These are phyloP conservation scores for Pythium aristosporum DNA, from an alignment of 352 stramenopile genomes.

Conservation along the genomic window DNA sequence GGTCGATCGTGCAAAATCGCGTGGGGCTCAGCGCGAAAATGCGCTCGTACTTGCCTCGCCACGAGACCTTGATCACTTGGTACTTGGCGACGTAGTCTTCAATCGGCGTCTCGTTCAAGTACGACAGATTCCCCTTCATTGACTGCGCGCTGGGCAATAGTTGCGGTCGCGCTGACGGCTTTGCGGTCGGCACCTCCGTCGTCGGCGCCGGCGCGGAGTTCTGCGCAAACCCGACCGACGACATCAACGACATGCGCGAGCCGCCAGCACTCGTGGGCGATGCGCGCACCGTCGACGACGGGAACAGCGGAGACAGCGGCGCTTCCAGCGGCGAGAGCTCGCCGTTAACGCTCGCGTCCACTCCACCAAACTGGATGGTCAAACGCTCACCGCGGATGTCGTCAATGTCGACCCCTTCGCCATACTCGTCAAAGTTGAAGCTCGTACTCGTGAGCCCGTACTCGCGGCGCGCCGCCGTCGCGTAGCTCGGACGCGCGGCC, in stretches of 20 bases:
- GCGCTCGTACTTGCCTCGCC: constrained; percentile 86
- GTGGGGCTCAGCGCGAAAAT: constrained; percentile 79
- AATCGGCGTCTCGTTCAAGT: constrained; percentile 47
- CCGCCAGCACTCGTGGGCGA: neutral
- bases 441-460: constrained; percentile 21
- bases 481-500: neutral
- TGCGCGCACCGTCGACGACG: neutral
- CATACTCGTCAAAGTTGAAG: constrained; percentile 29
- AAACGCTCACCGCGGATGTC: constrained; percentile 20
- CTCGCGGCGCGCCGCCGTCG: constrained; percentile 9
- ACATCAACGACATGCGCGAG: constrained; percentile 14
- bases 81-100: constrained; percentile 86
- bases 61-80: constrained; percentile 81
- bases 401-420: constrained; percentile 29
- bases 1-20: constrained; percentile 85
- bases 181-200: constrained; percentile 2
- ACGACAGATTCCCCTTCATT: constrained; percentile 34
- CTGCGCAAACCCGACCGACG: constrained; percentile 4
- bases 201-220: constrained; percentile 2
- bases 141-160: constrained; percentile 14
- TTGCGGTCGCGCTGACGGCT: constrained; percentile 22
- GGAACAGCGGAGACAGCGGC: constrained; percentile 25
- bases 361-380: neutral
- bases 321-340: neutral
- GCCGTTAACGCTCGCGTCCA: neutral